A percentile compares a stretch with the other conserved stretches of the same genome.
These are phyloP conservation scores for Hypoxylon sp. DNA, from an alignment of 2,329 filamentous ascomycete species.

Conservation along the genomic window DNA sequence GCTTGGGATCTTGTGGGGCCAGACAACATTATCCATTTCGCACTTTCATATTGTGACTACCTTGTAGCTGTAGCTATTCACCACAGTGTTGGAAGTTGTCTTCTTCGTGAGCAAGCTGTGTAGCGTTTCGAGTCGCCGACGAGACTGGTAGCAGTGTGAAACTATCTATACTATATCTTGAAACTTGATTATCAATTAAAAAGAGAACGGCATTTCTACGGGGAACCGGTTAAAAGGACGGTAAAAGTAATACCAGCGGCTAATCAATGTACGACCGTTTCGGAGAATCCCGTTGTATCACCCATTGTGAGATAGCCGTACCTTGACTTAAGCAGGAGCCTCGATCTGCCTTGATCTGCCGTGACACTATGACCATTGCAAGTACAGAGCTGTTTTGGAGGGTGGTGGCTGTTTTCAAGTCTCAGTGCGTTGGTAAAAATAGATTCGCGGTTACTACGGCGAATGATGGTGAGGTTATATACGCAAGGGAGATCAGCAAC, in stretches of 20 bases:
- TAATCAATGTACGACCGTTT: not conserved
- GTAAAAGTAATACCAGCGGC: not conserved
- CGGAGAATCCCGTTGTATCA: not conserved
- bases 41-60: too few species aligned
- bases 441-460: not conserved
- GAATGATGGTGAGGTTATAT: not conserved
- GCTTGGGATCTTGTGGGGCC: too few species aligned
- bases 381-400: not conserved
- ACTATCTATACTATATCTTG: not conserved
- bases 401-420: not conserved
- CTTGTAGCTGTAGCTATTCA: too few species aligned
- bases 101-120: too few species aligned
- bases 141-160: not conserved
- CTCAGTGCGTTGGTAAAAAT: not conserved
- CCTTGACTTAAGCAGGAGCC: constrained; percentile 7
- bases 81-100: too few species aligned
- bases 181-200: not conserved
- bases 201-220: not conserved
- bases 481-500: not conserved
- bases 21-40: too few species aligned
- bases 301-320: not conserved
- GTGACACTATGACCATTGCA: not conserved
- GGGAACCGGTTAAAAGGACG: not conserved
- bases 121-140: not conserved
- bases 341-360: constrained; percentile 6